A percentile compares a stretch with the other conserved stretches of the same genome.
Conservation (phyloP, 1,284 basidiomycete genomes). For the Cutaneotrichosporon spelunceum region DNA sequence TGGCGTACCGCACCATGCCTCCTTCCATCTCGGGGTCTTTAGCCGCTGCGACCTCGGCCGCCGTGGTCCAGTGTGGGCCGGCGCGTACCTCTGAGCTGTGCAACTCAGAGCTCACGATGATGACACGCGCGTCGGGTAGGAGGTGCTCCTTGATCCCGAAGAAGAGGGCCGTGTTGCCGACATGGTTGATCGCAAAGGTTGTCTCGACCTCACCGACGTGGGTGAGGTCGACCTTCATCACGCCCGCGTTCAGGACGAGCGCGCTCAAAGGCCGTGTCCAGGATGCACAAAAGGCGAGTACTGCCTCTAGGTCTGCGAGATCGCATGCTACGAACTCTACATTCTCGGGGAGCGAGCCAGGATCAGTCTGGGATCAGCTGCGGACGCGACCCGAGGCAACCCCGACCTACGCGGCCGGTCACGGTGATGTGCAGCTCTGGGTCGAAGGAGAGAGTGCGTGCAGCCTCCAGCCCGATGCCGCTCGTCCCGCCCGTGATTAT, state of each 20-base stretch:
- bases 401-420: slow-evolving; percentile 14
- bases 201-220: slow-evolving; percentile 15
- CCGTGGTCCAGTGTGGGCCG: slow-evolving; percentile 17
- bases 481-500: slow-evolving; percentile 16
- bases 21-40: not conserved
- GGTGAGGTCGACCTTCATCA: not conserved
- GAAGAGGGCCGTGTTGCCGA: slow-evolving; percentile 30
- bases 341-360: slow-evolving; percentile 21
- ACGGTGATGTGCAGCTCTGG: slow-evolving; percentile 27
- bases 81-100: slow-evolving; percentile 16
- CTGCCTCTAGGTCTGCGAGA: slow-evolving; percentile 8
- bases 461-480: slow-evolving; percentile 30
- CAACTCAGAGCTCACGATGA: slow-evolving; percentile 18
- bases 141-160: slow-evolving; percentile 21
- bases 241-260: slow-evolving; percentile 9
- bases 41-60: slow-evolving; percentile 24
- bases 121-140: slow-evolving; percentile 16
- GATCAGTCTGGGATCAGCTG: slow-evolving; percentile 15
- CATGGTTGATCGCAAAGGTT: slow-evolving; percentile 29
- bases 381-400: not conserved
- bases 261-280: slow-evolving; percentile 8
- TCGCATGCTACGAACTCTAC: slow-evolving; percentile 12
- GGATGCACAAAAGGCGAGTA: slow-evolving; percentile 3
- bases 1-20: slow-evolving; percentile 7
- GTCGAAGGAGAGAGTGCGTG: slow-evolving; percentile 16